These are phyloP conservation scores for Fusarium clavum DNA, from an alignment of 2,329 filamentous ascomycete species.

Conservation along the genomic window DNA sequence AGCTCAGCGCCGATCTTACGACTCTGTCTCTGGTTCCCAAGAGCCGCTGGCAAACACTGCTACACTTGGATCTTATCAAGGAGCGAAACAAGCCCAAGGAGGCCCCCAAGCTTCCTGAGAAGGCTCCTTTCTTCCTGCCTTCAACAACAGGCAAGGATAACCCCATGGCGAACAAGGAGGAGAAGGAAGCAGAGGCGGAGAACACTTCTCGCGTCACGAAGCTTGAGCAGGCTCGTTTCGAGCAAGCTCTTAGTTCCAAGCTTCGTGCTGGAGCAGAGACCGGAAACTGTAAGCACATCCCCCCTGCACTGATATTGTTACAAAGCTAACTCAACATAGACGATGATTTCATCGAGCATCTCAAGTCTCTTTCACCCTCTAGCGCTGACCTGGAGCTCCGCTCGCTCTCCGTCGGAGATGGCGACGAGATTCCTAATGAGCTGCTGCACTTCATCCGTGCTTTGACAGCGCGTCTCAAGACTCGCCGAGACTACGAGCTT, in stretches of 20 bases:
- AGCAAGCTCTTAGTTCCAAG: constrained; percentile 69
- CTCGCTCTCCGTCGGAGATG: constrained; percentile 68
- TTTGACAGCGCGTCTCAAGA: constrained; percentile 75
- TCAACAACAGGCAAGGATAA: constrained; percentile 65
- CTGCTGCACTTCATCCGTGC: constrained; percentile 84
- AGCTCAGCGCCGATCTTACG: constrained; percentile 84
- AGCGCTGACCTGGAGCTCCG: constrained; percentile 92
- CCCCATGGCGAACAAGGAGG: constrained; percentile 53
- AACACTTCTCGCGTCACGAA: constrained; percentile 74
- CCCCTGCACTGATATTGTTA: not conserved
- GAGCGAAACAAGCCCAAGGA: constrained; percentile 95
- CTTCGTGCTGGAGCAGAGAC: constrained; percentile 65
- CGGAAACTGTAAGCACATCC: constrained; percentile 68
- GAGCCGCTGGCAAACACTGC: constrained; percentile 91
- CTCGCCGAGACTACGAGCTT: constrained; percentile 88
- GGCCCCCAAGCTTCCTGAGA: constrained; percentile 89
- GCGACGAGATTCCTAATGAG: constrained; percentile 71
- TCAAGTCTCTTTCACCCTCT: constrained; percentile 84
- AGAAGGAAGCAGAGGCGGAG: constrained; percentile 56
- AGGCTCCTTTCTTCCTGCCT: constrained; percentile 94
- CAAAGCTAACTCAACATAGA: constrained; percentile 56
- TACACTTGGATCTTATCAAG: constrained; percentile 92
- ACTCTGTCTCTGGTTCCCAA: constrained; percentile 91
- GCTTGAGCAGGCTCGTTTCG: constrained; percentile 68
- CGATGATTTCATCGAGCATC: constrained; percentile 76